Base-by-base conservation (phyloP, 805 yeast species). In the Candida coleopterorum region DNA sequence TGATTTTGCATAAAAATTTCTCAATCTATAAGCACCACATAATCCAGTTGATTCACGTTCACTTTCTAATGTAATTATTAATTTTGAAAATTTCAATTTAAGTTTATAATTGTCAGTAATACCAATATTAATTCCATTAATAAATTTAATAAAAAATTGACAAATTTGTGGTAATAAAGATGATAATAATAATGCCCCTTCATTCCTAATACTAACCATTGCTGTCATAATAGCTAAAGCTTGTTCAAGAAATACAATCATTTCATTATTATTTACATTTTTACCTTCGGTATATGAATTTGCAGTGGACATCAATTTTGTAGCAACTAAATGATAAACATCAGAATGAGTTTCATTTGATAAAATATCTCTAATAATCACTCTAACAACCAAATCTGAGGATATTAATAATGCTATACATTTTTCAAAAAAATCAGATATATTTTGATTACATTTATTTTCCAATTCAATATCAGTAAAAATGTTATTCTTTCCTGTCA, bases 301-400 rank as follows among this genome's bases (percentile, higher is more conserved):
- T 3, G 73, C 62, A 16, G 62, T 53, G 3, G 52, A 49, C 33
- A 56, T 63, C 26, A 81, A 49, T 38, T 70, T 70, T 6, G 60
- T 54, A 33, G 79, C 65, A 15, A 81, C 61, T 41, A 68, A 48
- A 36, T 67, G 70, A 50, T 72, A 72, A 10, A 78, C 70, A 18
- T 66, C 63, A 9, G 87, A 76, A 58, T 83, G 80, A 31, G 80
- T 56, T 39, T 82, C 89, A 21, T 71, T 60, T 10, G 83, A 76
- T 29, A 87, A 56, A 2, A 85, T 77, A 44, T 85, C 95, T 42
- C 81, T 76, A 2, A 85, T 74, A 28, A 78, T 75, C 30, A 85
- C 93, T 42, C 94, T 68, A 0, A 79, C 68, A 4, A 75, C 70
- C 39, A 74, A 60, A 49, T 69, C 75, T 18, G 62, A 63, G 9